Conservation (phyloP, 257 asterid genomes). For the Perilla frutescens region DNA sequence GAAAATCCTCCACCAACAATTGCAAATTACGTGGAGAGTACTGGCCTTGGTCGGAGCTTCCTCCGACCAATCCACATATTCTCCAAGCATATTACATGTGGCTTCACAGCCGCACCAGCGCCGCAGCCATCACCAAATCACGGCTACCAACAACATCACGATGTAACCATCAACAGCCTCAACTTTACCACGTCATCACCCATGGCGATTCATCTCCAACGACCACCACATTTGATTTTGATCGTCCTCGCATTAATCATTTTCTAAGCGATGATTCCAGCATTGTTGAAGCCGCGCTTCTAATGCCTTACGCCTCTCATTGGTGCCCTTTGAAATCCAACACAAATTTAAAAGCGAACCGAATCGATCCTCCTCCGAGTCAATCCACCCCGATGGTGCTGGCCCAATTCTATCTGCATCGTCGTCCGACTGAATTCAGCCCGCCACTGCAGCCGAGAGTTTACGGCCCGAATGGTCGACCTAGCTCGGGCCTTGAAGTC, state of each 20-base stretch:
- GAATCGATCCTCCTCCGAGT: too few species aligned
- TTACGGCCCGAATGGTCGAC: background rate
- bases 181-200: background rate
- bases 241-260: background rate
- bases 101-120: background rate
- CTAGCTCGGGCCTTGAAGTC: slow-evolving; percentile 10
- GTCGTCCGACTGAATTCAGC: background rate
- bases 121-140: background rate
- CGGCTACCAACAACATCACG: background rate
- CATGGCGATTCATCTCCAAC: background rate
- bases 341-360: too few species aligned
- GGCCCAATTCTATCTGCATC: too few species aligned
- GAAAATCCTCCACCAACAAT: too few species aligned
- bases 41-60: background rate
- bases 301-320: background rate
- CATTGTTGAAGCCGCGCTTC: background rate
- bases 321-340: slow-evolving; percentile 5
- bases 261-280: background rate
- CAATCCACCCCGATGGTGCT: too few species aligned
- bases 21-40: too few species aligned
- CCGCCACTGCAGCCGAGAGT: background rate
- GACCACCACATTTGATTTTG: too few species aligned
- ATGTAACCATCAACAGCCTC: background rate
- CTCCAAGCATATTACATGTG: background rate
- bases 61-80: background rate